phyloP scores from a whole-genome alignment of 306 rosid genomes.

The Acacia acuminata region DNA sequence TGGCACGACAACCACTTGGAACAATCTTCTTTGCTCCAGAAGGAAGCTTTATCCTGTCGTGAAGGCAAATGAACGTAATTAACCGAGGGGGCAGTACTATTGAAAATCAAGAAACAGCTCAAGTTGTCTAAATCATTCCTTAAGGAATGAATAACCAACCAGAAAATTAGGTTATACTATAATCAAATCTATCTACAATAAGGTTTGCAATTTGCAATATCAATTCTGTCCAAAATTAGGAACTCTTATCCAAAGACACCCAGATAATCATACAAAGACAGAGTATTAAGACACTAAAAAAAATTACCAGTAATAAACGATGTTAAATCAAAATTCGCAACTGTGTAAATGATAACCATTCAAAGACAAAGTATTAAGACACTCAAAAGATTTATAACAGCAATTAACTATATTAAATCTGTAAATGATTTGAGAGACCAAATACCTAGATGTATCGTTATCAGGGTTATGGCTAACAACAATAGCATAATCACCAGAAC shows the following conservation, averaged over 20 bases:
- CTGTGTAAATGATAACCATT: background rate
- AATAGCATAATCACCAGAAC: conserved; percentile 48
- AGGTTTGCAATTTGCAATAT: background rate
- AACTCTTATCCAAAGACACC: background rate
- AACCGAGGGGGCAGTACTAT: background rate
- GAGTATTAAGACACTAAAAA: background rate
- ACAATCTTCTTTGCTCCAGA: conserved; percentile 50
- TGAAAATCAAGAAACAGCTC: background rate
- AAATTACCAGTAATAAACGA: conserved; percentile 27
- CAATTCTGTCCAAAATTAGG: background rate
- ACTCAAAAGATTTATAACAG: conserved; percentile 15
- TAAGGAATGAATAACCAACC: background rate
- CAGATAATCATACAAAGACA: background rate
- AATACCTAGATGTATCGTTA: conserved; percentile 46
- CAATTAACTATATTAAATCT: conserved; percentile 18
- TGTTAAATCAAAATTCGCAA: conserved; percentile 7
- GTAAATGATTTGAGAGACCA: background rate
- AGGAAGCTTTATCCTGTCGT: conserved; percentile 45
- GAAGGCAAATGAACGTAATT: background rate
- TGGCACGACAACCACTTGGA: conserved; percentile 51
- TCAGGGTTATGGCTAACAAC: conserved; percentile 51
- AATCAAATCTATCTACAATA: too few relatives aligned
- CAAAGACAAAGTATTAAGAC: background rate
- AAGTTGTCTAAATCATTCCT: background rate
- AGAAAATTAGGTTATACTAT: too few relatives aligned